Evolutionary conservation across 2,329 filamentous ascomycete species (phyloP).

Genomic region (Penicillium sp.): DNA sequence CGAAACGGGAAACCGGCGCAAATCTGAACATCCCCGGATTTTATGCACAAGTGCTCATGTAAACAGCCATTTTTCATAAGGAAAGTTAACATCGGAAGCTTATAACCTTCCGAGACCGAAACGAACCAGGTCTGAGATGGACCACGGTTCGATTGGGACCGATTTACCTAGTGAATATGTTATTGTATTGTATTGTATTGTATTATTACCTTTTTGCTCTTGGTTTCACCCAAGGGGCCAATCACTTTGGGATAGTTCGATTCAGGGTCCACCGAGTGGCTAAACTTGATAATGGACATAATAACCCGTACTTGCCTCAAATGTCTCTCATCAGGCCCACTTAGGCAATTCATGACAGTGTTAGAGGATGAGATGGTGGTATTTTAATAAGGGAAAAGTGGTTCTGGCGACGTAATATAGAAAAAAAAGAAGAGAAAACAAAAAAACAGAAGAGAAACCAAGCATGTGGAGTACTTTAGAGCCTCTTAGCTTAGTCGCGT

Average conservation of each 20-base stretch:
- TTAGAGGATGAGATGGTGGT: not conserved
- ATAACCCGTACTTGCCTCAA: not conserved
- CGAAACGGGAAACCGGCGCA: not conserved
- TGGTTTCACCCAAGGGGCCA: not conserved
- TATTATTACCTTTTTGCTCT: not conserved
- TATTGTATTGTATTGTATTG: not conserved
- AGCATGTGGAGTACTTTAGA: not conserved
- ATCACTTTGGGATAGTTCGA: not conserved
- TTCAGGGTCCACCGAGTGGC: slow-evolving; percentile 5
- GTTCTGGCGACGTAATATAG: not conserved
- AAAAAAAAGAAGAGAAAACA: not conserved
- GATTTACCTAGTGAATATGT: not conserved
- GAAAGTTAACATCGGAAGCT: not conserved
- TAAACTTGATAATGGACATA: not conserved
- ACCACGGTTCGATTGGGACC: not conserved
- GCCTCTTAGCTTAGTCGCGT: slow-evolving; percentile 1
- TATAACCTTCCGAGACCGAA: not conserved
- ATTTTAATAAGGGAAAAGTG: not conserved
- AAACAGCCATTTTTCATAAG: not conserved
- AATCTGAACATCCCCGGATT: not conserved
- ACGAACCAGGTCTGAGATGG: not conserved
- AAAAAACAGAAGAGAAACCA: not conserved
- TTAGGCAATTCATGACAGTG: not conserved
- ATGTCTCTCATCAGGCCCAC: not conserved
- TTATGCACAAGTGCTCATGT: not conserved